These are phyloP conservation scores for Fusarium decemcellulare DNA, from an alignment of 2,329 filamentous ascomycete genomes.

Conservation along the genomic window DNA sequence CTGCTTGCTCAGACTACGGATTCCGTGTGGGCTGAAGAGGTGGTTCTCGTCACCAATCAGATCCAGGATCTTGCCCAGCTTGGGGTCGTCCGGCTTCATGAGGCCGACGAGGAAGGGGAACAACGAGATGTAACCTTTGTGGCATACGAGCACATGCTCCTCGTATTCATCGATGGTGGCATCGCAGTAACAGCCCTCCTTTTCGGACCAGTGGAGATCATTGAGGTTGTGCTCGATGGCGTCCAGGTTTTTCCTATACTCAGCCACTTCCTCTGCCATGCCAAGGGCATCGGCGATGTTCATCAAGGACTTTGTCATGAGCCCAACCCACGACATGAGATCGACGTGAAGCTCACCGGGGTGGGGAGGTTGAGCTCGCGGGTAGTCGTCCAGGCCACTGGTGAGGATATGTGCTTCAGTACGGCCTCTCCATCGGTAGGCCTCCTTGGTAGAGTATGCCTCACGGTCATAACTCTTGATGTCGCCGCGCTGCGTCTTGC, in stretches of 20 bases:
- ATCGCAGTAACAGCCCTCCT: slow-evolving; percentile 89
- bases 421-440: slow-evolving; percentile 94
- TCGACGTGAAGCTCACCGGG: slow-evolving; percentile 97
- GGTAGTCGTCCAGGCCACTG: slow-evolving; percentile 96
- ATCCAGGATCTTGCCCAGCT: slow-evolving; percentile 81
- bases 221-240: slow-evolving; percentile 90
- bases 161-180: slow-evolving; percentile 96
- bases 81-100: slow-evolving; percentile 79
- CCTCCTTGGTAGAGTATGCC: slow-evolving; percentile 90
- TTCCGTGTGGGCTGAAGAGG: slow-evolving; percentile 91
- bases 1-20: slow-evolving; percentile 88
- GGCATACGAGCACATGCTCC: slow-evolving; percentile 90
- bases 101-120: slow-evolving; percentile 93
- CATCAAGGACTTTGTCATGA: slow-evolving; percentile 90
- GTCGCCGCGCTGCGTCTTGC: slow-evolving; percentile 90
- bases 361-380: slow-evolving; percentile 92
- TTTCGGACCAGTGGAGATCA: slow-evolving; percentile 92
- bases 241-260: slow-evolving; percentile 79
- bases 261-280: slow-evolving; percentile 80
- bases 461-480: slow-evolving; percentile 92
- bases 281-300: slow-evolving; percentile 84
- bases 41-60: slow-evolving; percentile 85
- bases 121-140: slow-evolving; percentile 95
- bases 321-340: slow-evolving; percentile 96
- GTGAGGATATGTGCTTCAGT: slow-evolving; percentile 90